phyloP scores from a whole-genome alignment of 805 yeast species.

The Starmerella bombi region DNA sequence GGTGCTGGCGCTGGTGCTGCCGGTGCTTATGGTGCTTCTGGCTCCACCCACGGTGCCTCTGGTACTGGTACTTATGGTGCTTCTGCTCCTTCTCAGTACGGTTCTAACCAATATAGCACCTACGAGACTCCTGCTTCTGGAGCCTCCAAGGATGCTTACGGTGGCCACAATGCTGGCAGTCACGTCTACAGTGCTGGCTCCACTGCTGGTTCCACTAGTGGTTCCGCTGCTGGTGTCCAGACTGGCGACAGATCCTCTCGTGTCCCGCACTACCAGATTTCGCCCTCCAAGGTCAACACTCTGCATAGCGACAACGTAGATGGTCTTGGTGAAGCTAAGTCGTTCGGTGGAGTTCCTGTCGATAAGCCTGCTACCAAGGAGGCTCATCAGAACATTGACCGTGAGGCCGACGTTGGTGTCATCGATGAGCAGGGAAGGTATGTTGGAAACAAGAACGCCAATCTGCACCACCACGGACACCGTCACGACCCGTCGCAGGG shows the following conservation, averaged over 20 bases:
- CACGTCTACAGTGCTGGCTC: no score
- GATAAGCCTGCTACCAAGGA: constrained; percentile 3
- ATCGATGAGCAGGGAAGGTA: constrained; percentile 7
- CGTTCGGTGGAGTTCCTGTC: constrained; percentile 14
- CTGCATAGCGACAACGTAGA: constrained; percentile 9
- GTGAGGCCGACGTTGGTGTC: constrained; percentile 4
- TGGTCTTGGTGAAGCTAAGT: constrained; percentile 11
- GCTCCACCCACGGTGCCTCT: neutral
- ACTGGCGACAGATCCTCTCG: neutral
- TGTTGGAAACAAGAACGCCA: constrained; percentile 4
- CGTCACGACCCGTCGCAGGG: constrained; percentile 15
- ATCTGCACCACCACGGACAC: constrained; percentile 10
- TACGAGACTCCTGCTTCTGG: neutral
- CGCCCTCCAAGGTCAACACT: constrained; percentile 11
- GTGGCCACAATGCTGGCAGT: neutral
- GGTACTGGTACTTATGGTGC: neutral
- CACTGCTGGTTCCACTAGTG: neutral
- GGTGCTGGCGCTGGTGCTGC: neutral
- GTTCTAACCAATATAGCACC: no score
- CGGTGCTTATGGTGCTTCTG: neutral
- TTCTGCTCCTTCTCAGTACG: neutral
- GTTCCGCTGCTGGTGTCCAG: neutral
- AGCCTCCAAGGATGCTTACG: neutral
- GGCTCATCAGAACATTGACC: constrained; percentile 2
- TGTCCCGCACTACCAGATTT: constrained; percentile 5